phyloP scores from a whole-genome alignment of 2,329 filamentous ascomycete genomes.

The Ophiostoma perfectum region DNA sequence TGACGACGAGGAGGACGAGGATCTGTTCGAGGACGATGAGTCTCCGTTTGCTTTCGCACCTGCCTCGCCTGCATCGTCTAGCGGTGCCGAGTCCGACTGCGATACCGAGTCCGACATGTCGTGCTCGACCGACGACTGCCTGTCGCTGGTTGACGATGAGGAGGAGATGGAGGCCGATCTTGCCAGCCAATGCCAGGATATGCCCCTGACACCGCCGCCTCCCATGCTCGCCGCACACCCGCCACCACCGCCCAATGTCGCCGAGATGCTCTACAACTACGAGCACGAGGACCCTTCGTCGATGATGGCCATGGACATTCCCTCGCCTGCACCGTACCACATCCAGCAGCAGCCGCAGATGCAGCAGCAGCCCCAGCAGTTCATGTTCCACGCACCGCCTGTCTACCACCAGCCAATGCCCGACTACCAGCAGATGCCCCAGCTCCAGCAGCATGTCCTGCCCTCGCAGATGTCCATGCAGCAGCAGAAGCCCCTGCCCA shows the following conservation, averaged over 20 bases:
- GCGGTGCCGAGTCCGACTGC: conserved; percentile 6
- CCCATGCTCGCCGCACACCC: conserved; percentile 26
- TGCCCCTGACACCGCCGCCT: conserved; percentile 35
- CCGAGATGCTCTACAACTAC: conserved; percentile 29
- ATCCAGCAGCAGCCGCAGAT: conserved; percentile 8
- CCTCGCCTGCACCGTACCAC: not conserved
- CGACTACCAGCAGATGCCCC: conserved; percentile 33
- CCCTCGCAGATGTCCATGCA: conserved; percentile 7
- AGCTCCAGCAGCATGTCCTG: conserved; percentile 49
- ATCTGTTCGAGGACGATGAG: conserved; percentile 25
- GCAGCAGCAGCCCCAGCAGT: conserved; percentile 19
- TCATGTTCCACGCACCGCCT: conserved; percentile 10
- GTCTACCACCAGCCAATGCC: conserved; percentile 31
- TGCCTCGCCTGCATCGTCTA: conserved; percentile 31
- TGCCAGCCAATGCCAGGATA: not conserved
- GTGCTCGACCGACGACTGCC: not conserved
- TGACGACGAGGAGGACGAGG: conserved; percentile 30
- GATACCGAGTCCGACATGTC: conserved; percentile 11
- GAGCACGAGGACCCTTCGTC: conserved; percentile 42
- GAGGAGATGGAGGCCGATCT: conserved; percentile 34
- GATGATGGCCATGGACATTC: conserved; percentile 29
- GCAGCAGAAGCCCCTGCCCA: conserved; percentile 10
- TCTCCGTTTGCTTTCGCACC: conserved; percentile 38
- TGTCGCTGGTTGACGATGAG: conserved; percentile 28
- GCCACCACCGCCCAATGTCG: conserved; percentile 10